Base-by-base conservation (phyloP, 2,329 filamentous ascomycete species). In the Phoma sp. region DNA sequence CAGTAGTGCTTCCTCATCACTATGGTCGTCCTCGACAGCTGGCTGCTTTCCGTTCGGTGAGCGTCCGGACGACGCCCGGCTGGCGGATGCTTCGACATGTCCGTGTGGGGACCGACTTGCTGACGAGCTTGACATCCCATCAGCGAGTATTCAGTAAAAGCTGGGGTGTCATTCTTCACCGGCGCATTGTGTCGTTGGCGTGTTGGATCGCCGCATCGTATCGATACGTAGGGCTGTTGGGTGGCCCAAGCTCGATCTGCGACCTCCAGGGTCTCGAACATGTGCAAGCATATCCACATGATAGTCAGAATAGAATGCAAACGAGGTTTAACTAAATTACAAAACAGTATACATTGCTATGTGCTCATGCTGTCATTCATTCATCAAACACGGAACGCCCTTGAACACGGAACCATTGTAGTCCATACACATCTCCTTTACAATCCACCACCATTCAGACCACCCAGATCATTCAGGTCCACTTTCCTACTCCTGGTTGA, bases 1-100 rank as follows among this genome's bases (percentile, higher is more conserved):
- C 47, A 88, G 77, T 50, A 80, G 66, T 25, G 74, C 70, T 57
- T 81, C 76, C 62, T 81, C 78, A 57, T 84, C 81, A 61, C 74
- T 74, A 61, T 77, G 72, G 60, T 78, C 77, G 58, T 75, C 73
- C 47, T 75, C 68, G 46, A 71, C 59, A 26, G 61, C 60, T 20
- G 71, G 66, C 56, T 74, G 69, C 59, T 71, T 68, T 36, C 69
- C 69, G 43, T 73, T 72, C 25, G 56, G 54, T 49, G 61, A 63
- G 57, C 77, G 76, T 6, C 40, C 40, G 15, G 48, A 40, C 18
- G 46, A 34, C n/a, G 46, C 23, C 15, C 47, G 38, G 64, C 78
- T 80, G 38, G 77, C 78, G 32, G 78, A 80, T 57, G 78, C 76
- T 74, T 78, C 67, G 67, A 76, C 74, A 62, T 71, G 72, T 66